These are phyloP conservation scores for Colletotrichum limetticola DNA, from an alignment of 2,329 filamentous ascomycete genomes.

Conservation along the genomic window DNA sequence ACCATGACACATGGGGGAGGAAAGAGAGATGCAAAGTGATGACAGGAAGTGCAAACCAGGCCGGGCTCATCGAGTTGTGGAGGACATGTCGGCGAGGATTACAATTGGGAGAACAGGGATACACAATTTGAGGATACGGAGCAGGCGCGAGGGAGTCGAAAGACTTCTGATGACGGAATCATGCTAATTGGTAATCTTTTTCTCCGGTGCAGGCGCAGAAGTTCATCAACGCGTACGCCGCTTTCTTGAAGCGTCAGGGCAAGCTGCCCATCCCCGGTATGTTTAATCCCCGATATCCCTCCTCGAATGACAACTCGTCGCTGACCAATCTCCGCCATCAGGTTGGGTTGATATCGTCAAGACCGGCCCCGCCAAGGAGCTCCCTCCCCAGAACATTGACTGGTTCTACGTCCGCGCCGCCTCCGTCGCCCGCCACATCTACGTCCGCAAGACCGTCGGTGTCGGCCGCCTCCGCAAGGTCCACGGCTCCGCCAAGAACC, in stretches of 20 bases:
- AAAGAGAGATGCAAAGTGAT: background rate
- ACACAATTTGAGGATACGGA: constrained; percentile 49
- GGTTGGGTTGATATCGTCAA: constrained; percentile 99
- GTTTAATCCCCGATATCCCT: constrained; percentile 45
- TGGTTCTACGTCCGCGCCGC: constrained; percentile 95
- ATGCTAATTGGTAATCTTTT: constrained; percentile 69
- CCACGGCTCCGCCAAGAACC: constrained; percentile 98
- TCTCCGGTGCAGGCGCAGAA: constrained; percentile 76
- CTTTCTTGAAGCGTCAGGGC: constrained; percentile 93
- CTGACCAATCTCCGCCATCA: constrained; percentile 48
- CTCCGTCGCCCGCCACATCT: constrained; percentile 96
- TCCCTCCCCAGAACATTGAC: constrained; percentile 97
- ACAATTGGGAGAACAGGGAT: background rate
- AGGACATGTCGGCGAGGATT: constrained; percentile 1
- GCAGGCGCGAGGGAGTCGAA: constrained; percentile 79
- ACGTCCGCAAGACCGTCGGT: constrained; percentile 99
- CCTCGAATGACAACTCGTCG: constrained; percentile 18
- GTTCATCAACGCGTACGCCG: constrained; percentile 87
- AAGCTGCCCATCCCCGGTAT: constrained; percentile 91
- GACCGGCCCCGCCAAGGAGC: constrained; percentile 95
- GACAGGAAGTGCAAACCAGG: constrained; percentile 36
- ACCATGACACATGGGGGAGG: background rate
- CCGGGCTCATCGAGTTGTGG: constrained; percentile 10
- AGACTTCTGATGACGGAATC: constrained; percentile 80
- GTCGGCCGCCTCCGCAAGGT: constrained; percentile 97